Evolutionary conservation across 31 red algal species (phyloP).

Genomic region (Asparagopsis taxiformis): DNA sequence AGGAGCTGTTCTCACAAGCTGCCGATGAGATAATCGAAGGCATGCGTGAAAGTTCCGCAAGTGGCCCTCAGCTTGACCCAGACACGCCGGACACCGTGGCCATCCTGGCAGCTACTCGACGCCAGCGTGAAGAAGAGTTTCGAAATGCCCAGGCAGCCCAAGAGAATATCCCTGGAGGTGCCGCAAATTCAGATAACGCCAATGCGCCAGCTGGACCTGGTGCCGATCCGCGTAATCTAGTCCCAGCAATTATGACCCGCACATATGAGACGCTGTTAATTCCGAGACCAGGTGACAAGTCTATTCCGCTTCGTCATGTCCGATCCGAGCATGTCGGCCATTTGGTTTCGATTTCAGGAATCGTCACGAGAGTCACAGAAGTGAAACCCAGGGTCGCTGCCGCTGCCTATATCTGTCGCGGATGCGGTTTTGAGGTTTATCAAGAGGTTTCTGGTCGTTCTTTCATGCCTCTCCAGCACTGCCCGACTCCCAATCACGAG

Average conservation of each 20-base stretch:
- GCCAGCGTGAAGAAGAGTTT: slow-evolving; percentile 71
- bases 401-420: slow-evolving; percentile 82
- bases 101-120: slow-evolving; percentile 57
- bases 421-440: slow-evolving; percentile 93
- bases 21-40: slow-evolving; percentile 79
- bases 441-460: slow-evolving; percentile 78
- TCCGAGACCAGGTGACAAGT: slow-evolving; percentile 70
- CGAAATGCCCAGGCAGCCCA: slow-evolving; percentile 54
- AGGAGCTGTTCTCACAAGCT: slow-evolving; percentile 80
- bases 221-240: slow-evolving; percentile 79
- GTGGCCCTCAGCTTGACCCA: slow-evolving; percentile 7
- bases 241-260: slow-evolving; percentile 80
- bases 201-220: slow-evolving; percentile 45
- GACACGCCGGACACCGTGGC: slow-evolving; percentile 51
- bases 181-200: slow-evolving; percentile 27
- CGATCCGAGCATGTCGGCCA: slow-evolving; percentile 88
- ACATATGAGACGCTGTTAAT: slow-evolving; percentile 87
- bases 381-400: slow-evolving; percentile 84
- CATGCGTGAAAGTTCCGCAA: slow-evolving; percentile 35
- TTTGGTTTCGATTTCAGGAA: slow-evolving; percentile 83
- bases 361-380: slow-evolving; percentile 95
- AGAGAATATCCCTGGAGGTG: slow-evolving; percentile 48
- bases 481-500: slow-evolving; percentile 67
- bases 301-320: slow-evolving; percentile 73
- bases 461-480: slow-evolving; percentile 83